Conservation (phyloP, 2,329 filamentous ascomycete genomes). For the Monosporascus ibericus region DNA sequence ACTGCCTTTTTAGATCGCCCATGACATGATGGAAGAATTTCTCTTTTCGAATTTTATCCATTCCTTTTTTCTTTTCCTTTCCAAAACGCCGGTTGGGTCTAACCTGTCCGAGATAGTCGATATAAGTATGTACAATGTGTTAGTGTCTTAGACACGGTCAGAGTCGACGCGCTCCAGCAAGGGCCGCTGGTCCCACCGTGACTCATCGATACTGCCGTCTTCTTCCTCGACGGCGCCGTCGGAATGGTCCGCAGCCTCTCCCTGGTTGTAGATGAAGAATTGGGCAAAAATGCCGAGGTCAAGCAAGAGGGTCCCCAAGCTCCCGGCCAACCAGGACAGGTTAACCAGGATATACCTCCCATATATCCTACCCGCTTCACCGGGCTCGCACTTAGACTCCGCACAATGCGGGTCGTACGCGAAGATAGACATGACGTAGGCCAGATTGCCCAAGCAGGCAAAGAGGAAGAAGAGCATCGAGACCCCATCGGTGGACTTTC, state of each 20-base stretch:
- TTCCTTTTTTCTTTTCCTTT: not conserved
- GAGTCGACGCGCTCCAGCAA: constrained; percentile 23
- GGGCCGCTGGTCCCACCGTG: constrained; percentile 23
- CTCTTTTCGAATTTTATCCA: not conserved
- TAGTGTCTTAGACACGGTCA: not conserved
- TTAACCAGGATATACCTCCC: constrained; percentile 82
- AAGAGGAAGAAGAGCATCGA: constrained; percentile 95
- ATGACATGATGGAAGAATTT: too few species aligned
- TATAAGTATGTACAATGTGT: not conserved
- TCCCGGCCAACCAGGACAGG: constrained; percentile 83
- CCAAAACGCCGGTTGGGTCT: not conserved
- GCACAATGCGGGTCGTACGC: constrained; percentile 75
- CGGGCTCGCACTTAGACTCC: constrained; percentile 49
- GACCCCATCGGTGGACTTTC: constrained; percentile 89
- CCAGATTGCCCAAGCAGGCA: constrained; percentile 90
- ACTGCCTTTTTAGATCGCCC: too few species aligned
- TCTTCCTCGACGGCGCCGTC: constrained; percentile 24
- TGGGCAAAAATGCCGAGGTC: constrained; percentile 86
- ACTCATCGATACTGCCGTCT: constrained; percentile 15
- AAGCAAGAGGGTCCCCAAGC: constrained; percentile 77
- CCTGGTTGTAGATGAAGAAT: constrained; percentile 74
- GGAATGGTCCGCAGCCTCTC: constrained; percentile 27
- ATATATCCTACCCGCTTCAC: constrained; percentile 64
- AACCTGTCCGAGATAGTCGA: not conserved
- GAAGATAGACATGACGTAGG: constrained; percentile 86